Evolutionary conservation across 129 eudicot species (phyloP), one percentile per base, ranked within the genome.

Genomic region (Lactuca saligna): DNA sequence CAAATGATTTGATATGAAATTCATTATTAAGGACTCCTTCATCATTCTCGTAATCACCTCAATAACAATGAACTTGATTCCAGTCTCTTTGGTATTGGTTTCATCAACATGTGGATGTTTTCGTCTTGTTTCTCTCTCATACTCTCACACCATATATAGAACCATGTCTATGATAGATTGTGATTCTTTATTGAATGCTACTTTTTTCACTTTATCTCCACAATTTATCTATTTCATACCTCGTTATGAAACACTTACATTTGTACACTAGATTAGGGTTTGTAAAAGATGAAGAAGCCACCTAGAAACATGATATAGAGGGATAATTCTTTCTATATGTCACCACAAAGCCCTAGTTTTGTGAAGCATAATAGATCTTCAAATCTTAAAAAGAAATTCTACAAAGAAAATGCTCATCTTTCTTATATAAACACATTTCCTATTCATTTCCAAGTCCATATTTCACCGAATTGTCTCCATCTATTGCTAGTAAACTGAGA

Each of bases 351-450:
- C 68, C 84, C 78, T 63, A 73, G 7, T 70, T 63, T 88, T 0
- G 51, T 56, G 48, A 86, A 82, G 61, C 82, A 70, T 8, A 69
- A 58, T 15, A 38, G 68, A 38, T 29, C 81, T 0, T 31, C 69
- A 8, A 78, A 33, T 62, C 87, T 87, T 7, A 82, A 82, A 56
- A 20, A 0, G 20, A 20, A 20, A 20, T 20, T 32, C 0, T 44
- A 63, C 17, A 88, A 91, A 54, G 97, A 91, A 65, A 91, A 91
- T 31, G 79, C 87, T 42, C 84, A 87, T 0, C 97, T 95, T 17
- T 14, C 75, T 1, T 79, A 86, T 63, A n/a, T 58, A 7, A 82
- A 80, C 56, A 17, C 62, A 9, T 39, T 82, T 59, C 33, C 74
- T 80, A 78, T 37, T 17, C 48, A n/a, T 71, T 67, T 2, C 75